These are phyloP conservation scores for Botryobasidium botryosum DNA, from an alignment of 768 basidiomycete species.

Conservation along the genomic window DNA sequence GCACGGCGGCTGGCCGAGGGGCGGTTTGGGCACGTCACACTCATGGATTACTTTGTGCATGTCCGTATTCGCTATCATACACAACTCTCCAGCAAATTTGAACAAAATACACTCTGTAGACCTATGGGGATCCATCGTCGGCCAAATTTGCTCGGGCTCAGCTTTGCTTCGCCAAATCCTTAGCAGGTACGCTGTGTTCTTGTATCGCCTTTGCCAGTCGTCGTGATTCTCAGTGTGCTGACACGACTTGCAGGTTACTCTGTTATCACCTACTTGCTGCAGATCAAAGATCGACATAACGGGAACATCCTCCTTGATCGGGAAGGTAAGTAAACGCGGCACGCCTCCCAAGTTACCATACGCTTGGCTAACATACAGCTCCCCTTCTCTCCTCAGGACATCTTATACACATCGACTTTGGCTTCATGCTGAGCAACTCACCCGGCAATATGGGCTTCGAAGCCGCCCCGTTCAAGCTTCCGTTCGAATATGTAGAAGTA, in stretches of 20 bases:
- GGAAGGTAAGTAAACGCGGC: constrained; percentile 77
- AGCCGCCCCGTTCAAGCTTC: constrained; percentile 96
- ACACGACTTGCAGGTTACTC: constrained; percentile 54
- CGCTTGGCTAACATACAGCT: neutral
- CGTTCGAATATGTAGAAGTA: constrained; percentile 89
- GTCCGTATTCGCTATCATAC: constrained; percentile 27
- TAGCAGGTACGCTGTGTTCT: constrained; percentile 40
- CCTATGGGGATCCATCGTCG: constrained; percentile 77
- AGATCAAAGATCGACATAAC: constrained; percentile 97
- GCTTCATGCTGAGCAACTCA: constrained; percentile 93
- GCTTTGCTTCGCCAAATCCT: constrained; percentile 81
- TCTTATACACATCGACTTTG: constrained; percentile 73
- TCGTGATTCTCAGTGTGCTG: neutral
- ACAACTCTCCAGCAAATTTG: neutral
- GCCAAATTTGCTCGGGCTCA: constrained; percentile 83
- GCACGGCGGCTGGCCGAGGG: constrained; percentile 71
- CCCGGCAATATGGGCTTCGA: constrained; percentile 98
- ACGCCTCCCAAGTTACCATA: constrained; percentile 38
- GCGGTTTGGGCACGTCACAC: constrained; percentile 67
- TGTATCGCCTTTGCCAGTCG: neutral
- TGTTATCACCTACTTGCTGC: constrained; percentile 86
- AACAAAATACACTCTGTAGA: constrained; percentile 27
- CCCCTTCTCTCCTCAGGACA: neutral
- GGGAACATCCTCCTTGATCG: constrained; percentile 94
- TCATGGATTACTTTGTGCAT: constrained; percentile 82